Conservation (phyloP, 73 alveolate genomes). For the Stentor coeruleus region DNA sequence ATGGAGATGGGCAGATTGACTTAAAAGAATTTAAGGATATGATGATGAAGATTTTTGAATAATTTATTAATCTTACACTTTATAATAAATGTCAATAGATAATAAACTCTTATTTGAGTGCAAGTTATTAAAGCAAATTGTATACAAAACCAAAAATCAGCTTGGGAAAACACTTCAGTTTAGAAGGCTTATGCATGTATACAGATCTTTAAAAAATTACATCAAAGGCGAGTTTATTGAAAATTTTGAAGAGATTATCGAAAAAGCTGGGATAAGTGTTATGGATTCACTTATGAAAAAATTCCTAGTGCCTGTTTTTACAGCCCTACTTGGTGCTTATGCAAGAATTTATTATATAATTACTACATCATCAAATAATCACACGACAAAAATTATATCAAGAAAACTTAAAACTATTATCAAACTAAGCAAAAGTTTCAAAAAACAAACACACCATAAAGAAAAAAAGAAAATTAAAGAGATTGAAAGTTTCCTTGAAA, state of each 20-base stretch:
- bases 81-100: neutral
- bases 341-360: neutral
- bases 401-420: neutral
- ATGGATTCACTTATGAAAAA: neutral
- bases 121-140: conserved; percentile 12
- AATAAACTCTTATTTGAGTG: neutral
- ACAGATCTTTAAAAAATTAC: neutral
- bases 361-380: neutral
- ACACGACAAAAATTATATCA: neutral
- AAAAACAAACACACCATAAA: neutral
- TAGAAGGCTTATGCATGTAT: neutral
- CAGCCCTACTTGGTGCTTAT: neutral
- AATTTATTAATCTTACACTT: too few relatives aligned
- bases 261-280: neutral
- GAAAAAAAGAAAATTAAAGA: neutral
- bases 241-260: neutral
- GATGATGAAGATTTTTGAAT: conserved; percentile 54
- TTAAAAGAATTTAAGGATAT: conserved; percentile 55
- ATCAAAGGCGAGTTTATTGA: neutral
- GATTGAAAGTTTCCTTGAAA: too few relatives aligned
- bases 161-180: conserved; percentile 6
- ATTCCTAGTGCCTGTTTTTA: conserved; percentile 3
- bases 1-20: conserved; percentile 72
- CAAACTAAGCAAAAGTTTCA: neutral
- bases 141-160: neutral